phyloP scores from a whole-genome alignment of 495 filamentous ascomycete species.

The Neurospora africana region DNA sequence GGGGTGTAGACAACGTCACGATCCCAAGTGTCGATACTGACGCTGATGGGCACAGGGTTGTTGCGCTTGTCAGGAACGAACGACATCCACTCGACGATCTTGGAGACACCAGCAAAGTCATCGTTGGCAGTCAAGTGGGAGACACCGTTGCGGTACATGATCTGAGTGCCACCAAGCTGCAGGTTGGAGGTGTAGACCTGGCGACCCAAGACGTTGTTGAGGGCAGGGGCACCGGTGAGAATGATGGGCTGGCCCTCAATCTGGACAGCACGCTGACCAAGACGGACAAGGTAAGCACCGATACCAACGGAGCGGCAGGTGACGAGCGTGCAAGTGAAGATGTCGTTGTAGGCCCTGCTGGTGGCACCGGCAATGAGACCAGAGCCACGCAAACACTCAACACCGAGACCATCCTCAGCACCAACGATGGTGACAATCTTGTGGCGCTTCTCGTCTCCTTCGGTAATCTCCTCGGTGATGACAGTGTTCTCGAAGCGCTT shows the following conservation, averaged over 20 bases:
- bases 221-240: slow-evolving; percentile 89
- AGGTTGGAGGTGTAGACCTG: slow-evolving; percentile 99
- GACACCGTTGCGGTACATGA: slow-evolving; percentile 99
- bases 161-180: slow-evolving; percentile 97
- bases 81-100: slow-evolving; percentile 96
- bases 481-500: slow-evolving; percentile 82
- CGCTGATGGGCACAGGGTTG: slow-evolving; percentile 76
- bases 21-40: slow-evolving; percentile 83
- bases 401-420: slow-evolving; percentile 90
- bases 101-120: slow-evolving; percentile 94
- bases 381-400: slow-evolving; percentile 93
- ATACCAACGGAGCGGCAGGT: slow-evolving; percentile 97
- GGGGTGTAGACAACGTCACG: slow-evolving; percentile 81
- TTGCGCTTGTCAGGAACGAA: slow-evolving; percentile 92
- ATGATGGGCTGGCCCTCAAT: slow-evolving; percentile 99
- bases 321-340: slow-evolving; percentile 96
- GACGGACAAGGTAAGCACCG: slow-evolving; percentile 93
- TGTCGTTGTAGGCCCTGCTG: slow-evolving; percentile 93
- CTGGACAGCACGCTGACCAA: slow-evolving; percentile 95
- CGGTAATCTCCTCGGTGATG: slow-evolving; percentile 75
- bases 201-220: slow-evolving; percentile 96
- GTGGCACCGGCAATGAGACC: slow-evolving; percentile 97
- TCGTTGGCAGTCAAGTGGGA: slow-evolving; percentile 97
- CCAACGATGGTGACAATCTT: slow-evolving; percentile 93
- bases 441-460: slow-evolving; percentile 83